Evolutionary conservation across 23 red algal species (phyloP).

Genomic region (Cyanidioschyzon merolae): DNA sequence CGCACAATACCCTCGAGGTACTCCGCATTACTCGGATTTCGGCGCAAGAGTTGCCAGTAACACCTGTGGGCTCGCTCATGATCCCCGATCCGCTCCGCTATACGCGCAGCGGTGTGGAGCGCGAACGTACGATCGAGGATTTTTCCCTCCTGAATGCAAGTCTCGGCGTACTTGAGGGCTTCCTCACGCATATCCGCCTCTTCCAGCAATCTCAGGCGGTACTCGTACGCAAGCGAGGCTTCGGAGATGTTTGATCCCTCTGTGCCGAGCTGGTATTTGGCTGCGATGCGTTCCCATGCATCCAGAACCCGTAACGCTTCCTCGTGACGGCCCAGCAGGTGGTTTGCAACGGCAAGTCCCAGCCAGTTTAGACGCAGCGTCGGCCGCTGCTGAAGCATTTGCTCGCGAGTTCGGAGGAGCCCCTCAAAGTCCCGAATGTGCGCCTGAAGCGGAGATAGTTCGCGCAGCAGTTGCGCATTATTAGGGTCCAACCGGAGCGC

Average conservation of each 20-base stretch:
- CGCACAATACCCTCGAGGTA: neutral
- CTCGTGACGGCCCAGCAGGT: constrained; percentile 48
- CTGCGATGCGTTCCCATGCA: constrained; percentile 17
- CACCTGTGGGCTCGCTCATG: neutral
- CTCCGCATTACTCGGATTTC: neutral
- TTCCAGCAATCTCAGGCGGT: neutral
- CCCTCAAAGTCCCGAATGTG: constrained; percentile 91
- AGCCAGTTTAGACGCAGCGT: constrained; percentile 65
- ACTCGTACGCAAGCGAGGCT: neutral
- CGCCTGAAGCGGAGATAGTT: constrained; percentile 79
- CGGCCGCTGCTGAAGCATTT: constrained; percentile 56
- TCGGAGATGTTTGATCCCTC: neutral
- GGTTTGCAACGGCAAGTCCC: constrained; percentile 71
- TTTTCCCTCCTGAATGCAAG: constrained; percentile 44
- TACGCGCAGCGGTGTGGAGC: constrained; percentile 26
- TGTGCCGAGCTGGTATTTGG: neutral
- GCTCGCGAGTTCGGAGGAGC: constrained; percentile 40
- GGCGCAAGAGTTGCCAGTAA: constrained; percentile 43
- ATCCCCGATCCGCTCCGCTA: constrained; percentile 34
- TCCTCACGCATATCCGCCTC: constrained; percentile 16
- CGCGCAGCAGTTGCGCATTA: constrained; percentile 78
- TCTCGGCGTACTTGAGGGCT: constrained; percentile 49
- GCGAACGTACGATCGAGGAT: constrained; percentile 51
- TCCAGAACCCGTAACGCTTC: constrained; percentile 61
- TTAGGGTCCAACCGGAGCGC: constrained; percentile 69